Conservation (phyloP, 2,329 filamentous ascomycete genomes). For the Arthroderma uncinatum region DNA sequence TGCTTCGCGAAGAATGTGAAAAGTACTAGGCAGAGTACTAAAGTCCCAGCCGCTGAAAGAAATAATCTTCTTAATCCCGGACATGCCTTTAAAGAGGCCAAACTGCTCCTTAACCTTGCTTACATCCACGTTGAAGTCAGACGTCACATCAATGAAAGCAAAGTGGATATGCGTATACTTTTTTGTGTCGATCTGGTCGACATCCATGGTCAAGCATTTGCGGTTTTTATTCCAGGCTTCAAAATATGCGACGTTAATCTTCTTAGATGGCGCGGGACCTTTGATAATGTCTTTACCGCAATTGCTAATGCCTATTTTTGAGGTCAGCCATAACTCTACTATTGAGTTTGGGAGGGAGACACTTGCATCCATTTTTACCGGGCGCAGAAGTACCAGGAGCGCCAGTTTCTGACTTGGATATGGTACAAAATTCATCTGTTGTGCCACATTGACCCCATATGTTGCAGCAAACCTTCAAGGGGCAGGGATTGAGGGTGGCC, state of each 20-base stretch:
- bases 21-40: constrained; percentile 25
- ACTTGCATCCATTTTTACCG: background rate
- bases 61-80: background rate
- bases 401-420: constrained; percentile 27
- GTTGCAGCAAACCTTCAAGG: constrained; percentile 35
- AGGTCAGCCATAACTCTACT: too few species aligned
- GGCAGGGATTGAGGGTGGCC: constrained; percentile 37
- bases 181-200: constrained; percentile 14
- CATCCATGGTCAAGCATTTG: constrained; percentile 19
- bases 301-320: too few species aligned
- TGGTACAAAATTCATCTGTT: constrained; percentile 25
- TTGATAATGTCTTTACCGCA: too few species aligned
- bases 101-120: too few species aligned
- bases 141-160: constrained; percentile 33
- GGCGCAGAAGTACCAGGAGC: background rate
- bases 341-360: too few species aligned
- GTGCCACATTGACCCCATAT: constrained; percentile 15
- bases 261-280: too few species aligned
- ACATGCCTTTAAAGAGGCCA: background rate
- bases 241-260: too few species aligned
- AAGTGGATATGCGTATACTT: constrained; percentile 24
- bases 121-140: constrained; percentile 21
- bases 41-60: constrained; percentile 34
- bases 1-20: constrained; percentile 30
- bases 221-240: too few species aligned